These are phyloP conservation scores for Tanozyma kutaoensis DNA, from an alignment of 805 yeast species.

Conservation along the genomic window DNA sequence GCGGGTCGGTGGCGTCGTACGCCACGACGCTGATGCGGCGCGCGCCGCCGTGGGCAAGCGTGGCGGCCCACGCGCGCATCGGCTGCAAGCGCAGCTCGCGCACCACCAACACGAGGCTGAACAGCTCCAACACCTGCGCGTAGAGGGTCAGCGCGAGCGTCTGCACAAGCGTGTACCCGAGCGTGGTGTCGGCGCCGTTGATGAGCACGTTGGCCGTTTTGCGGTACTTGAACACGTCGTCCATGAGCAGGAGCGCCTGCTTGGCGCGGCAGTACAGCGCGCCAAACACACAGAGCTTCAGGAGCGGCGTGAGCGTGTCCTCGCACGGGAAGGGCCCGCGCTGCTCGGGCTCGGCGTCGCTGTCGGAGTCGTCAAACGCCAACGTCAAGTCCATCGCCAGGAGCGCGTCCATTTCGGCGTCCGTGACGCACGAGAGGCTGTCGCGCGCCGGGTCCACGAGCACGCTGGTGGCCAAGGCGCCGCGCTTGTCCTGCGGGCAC, in stretches of 20 bases:
- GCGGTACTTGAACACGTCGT: slow-evolving; percentile 3
- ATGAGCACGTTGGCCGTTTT: slow-evolving; percentile 17
- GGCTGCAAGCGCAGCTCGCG: slow-evolving; percentile 9
- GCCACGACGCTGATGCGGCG: slow-evolving; percentile 14
- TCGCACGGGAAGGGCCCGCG: slow-evolving; percentile 1
- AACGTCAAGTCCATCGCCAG: slow-evolving; percentile 12
- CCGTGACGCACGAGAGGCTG: slow-evolving; percentile 14
- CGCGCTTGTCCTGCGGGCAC: slow-evolving; percentile 37
- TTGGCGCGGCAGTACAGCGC: slow-evolving; percentile 23
- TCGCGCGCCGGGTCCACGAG: slow-evolving; percentile 41
- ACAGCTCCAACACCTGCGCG: slow-evolving; percentile 7
- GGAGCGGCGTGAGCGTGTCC: slow-evolving; percentile 13
- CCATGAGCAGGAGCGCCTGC: slow-evolving; percentile 17
- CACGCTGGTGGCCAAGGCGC: slow-evolving; percentile 45
- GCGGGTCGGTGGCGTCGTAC: too few species aligned
- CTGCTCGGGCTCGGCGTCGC: too few species aligned
- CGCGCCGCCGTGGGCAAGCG: too few species aligned
- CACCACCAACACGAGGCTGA: slow-evolving; percentile 19
- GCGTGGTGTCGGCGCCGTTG: slow-evolving; percentile 29
- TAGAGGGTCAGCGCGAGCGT: slow-evolving; percentile 15
- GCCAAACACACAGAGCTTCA: slow-evolving; percentile 19
- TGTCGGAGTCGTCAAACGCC: slow-evolving; percentile 4
- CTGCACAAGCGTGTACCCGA: slow-evolving; percentile 24
- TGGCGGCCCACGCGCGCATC: too few species aligned
- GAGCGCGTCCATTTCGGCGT: slow-evolving; percentile 9